Evolutionary conservation across 1,284 basidiomycete species (phyloP).

Genomic region (Tylopilus sp.): DNA sequence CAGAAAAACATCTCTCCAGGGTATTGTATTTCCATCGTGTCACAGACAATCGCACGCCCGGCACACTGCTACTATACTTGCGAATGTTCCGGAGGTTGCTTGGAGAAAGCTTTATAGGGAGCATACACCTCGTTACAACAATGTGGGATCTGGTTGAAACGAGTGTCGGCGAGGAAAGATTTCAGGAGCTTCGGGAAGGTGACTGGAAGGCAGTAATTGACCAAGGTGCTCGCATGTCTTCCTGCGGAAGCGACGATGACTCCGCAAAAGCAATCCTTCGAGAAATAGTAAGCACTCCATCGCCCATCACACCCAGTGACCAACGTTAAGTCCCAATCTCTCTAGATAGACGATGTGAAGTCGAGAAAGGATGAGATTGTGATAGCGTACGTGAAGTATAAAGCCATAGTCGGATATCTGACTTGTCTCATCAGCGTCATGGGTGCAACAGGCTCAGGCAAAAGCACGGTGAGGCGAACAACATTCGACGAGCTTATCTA

Average conservation of each 20-base stretch:
- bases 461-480: slow-evolving; percentile 27
- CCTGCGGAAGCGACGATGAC: slow-evolving; percentile 15
- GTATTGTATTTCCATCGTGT: slow-evolving; percentile 64
- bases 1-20: slow-evolving; percentile 47
- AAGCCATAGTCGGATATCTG: background rate
- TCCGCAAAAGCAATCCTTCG: slow-evolving; percentile 3
- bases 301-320: background rate
- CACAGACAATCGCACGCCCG: slow-evolving; percentile 55
- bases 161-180: slow-evolving; percentile 9
- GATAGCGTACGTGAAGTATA: slow-evolving; percentile 30
- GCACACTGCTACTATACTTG: slow-evolving; percentile 54
- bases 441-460: slow-evolving; percentile 39
- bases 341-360: background rate
- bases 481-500: background rate
- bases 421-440: slow-evolving; percentile 27
- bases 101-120: background rate
- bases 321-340: no score
- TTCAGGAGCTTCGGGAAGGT: slow-evolving; percentile 6
- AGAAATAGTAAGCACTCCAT: background rate
- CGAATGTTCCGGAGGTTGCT: slow-evolving; percentile 15
- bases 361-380: slow-evolving; percentile 18
- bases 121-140: slow-evolving; percentile 24
- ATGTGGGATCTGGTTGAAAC: slow-evolving; percentile 31
- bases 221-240: slow-evolving; percentile 5
- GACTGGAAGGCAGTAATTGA: slow-evolving; percentile 23